Percentiles rank a stretch among this genome's conserved stretches.
phyloP scores from a whole-genome alignment of 305 asterid species.

The Fraxinus floribunda region DNA sequence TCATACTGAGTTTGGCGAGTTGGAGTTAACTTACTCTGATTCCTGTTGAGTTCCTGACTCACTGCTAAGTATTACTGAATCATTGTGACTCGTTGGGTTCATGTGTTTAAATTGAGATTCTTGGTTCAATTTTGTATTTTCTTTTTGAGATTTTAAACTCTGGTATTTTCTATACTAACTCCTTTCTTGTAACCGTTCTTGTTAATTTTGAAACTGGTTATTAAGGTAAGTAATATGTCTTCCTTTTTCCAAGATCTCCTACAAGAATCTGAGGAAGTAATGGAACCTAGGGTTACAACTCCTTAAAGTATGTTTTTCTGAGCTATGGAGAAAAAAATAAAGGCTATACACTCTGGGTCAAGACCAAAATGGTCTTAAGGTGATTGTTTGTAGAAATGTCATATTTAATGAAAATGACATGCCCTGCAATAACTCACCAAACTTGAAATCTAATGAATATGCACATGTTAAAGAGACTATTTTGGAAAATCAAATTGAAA shows the following conservation, averaged over 20 bases:
- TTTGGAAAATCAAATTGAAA: background rate
- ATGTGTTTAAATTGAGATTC: background rate
- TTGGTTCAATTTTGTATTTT: background rate
- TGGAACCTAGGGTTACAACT: background rate
- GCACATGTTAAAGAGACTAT: background rate
- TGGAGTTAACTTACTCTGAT: too few relatives aligned
- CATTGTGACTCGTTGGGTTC: background rate
- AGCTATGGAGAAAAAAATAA: background rate
- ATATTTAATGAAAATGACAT: too few relatives aligned
- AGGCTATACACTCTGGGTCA: background rate
- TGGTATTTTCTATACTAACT: background rate
- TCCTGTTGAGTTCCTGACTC: background rate
- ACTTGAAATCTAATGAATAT: background rate
- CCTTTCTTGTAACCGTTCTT: too few relatives aligned
- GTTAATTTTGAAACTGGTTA: too few relatives aligned
- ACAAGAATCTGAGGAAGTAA: background rate
- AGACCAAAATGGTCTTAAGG: background rate
- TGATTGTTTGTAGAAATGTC: background rate
- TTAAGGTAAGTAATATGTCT: too few relatives aligned
- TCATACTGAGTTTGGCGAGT: background rate
- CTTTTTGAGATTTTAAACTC: too few relatives aligned
- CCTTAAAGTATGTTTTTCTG: background rate
- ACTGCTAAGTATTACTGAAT: background rate
- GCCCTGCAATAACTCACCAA: background rate
- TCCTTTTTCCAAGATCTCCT: background rate